These are phyloP conservation scores for Leersia perrieri DNA, from an alignment of 176 grass and related monocot genomes.

Conservation along the genomic window DNA sequence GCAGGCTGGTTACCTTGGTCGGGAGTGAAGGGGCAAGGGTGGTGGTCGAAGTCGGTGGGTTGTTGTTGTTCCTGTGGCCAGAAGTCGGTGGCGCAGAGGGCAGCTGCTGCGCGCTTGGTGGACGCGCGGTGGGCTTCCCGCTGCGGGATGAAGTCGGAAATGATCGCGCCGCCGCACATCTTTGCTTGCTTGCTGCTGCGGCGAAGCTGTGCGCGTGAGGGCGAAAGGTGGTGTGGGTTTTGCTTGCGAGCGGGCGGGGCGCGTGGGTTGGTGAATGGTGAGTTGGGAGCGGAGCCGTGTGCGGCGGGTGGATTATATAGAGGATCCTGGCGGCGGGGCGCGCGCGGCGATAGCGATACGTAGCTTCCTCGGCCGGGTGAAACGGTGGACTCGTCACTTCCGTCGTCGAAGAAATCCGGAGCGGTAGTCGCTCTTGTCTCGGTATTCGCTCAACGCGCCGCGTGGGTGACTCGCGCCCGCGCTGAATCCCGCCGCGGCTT, in stretches of 20 bases:
- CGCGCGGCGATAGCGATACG: not conserved
- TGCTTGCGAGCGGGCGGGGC: not conserved
- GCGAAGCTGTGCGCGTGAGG: no score
- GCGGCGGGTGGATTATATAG: slow-evolving; percentile 38
- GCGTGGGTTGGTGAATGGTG: not conserved
- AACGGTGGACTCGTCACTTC: not conserved
- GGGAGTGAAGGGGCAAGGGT: not conserved
- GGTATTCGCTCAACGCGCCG: not conserved
- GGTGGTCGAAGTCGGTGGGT: not conserved
- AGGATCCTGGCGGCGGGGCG: not conserved
- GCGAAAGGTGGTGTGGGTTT: not conserved
- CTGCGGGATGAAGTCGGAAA: slow-evolving; percentile 44
- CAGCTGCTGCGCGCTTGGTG: not conserved
- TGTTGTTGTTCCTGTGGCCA: not conserved
- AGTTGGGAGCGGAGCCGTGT: slow-evolving; percentile 8
- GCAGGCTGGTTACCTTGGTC: slow-evolving; percentile 26
- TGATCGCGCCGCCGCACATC: slow-evolving; percentile 53
- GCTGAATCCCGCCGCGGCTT: not conserved
- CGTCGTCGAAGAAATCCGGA: not conserved
- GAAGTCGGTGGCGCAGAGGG: slow-evolving; percentile 35
- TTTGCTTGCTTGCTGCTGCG: not conserved
- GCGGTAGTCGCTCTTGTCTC: not conserved
- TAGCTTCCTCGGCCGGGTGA: slow-evolving; percentile 15
- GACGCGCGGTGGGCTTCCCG: not conserved
- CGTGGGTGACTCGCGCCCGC: not conserved